Conservation (phyloP, 176 grass and related monocot species). For the Aegilops tauschii region DNA sequence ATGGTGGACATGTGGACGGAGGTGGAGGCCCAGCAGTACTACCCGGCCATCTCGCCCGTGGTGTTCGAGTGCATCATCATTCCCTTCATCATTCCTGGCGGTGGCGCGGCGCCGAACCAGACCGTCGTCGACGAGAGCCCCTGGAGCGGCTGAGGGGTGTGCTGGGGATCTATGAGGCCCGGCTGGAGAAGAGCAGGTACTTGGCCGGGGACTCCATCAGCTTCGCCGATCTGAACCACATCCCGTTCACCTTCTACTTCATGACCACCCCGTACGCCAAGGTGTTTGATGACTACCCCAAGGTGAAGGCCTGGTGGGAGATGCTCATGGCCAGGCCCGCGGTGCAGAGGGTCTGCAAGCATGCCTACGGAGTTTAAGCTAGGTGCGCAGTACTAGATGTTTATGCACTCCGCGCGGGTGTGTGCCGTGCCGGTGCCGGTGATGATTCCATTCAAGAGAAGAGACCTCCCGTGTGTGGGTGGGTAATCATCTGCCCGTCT, state of each 20-base stretch:
- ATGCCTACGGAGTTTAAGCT: not conserved
- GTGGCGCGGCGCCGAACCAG: not conserved
- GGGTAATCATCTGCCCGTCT: not conserved
- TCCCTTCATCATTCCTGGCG: not conserved
- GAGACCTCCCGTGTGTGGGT: too few species aligned
- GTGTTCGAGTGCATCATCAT: not conserved
- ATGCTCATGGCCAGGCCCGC: slow-evolving; percentile 1
- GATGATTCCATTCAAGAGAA: not conserved
- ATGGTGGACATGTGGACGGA: not conserved
- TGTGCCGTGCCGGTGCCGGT: not conserved
- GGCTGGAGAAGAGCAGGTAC: not conserved
- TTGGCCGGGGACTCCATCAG: not conserved
- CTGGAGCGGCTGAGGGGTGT: not conserved
- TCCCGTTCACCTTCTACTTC: not conserved
- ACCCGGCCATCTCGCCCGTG: not conserved
- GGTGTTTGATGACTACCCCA: slow-evolving; percentile 15
- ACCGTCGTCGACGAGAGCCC: not conserved
- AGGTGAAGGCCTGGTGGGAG: slow-evolving; percentile 41
- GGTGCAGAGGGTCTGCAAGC: not conserved
- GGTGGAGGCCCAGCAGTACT: not conserved
- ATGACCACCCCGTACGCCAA: not conserved
- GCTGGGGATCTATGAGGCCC: not conserved
- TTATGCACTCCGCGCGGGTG: too few species aligned
- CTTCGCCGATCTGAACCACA: not conserved
- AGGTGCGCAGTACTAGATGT: too few species aligned